Conservation (phyloP, 2,329 filamentous ascomycete species). For the Fusarium dimerum region DNA sequence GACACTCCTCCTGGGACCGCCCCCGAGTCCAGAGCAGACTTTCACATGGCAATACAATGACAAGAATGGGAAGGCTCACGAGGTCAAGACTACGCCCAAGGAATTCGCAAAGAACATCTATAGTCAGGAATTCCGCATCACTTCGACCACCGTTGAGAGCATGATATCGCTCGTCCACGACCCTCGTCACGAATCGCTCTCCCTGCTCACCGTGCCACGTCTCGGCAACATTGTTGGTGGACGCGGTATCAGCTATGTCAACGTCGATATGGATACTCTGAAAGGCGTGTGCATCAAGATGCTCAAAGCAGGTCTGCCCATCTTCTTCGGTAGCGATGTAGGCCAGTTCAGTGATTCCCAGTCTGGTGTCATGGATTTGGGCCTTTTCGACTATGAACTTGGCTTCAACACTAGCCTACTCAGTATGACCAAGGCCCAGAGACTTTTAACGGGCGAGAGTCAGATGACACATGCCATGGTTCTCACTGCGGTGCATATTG, state of each 20-base stretch:
- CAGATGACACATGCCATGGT: constrained; percentile 95
- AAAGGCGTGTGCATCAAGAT: constrained; percentile 75
- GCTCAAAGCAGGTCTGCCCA: constrained; percentile 74
- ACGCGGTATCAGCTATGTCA: constrained; percentile 76
- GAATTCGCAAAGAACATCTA: constrained; percentile 72
- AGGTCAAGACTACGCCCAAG: constrained; percentile 65
- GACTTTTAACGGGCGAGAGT: constrained; percentile 72
- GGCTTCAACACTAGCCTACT: constrained; percentile 79
- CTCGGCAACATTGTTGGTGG: constrained; percentile 83
- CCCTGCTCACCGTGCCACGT: constrained; percentile 72
- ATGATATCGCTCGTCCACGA: constrained; percentile 86
- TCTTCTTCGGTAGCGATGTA: constrained; percentile 89
- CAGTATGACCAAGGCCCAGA: constrained; percentile 73
- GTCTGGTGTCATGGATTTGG: constrained; percentile 78
- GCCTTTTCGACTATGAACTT: constrained; percentile 75
- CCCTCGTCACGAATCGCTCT: constrained; percentile 73
- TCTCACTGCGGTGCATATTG: constrained; percentile 80
- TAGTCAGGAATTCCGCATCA: constrained; percentile 59
- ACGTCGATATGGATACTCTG: constrained; percentile 72
- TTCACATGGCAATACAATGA: constrained; percentile 84
- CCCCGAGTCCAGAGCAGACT: constrained; percentile 65
- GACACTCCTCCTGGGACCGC: constrained; percentile 80
- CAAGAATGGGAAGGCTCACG: constrained; percentile 62
- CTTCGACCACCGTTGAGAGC: constrained; percentile 60
- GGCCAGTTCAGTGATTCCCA: constrained; percentile 73